phyloP scores from a whole-genome alignment of 2,329 filamentous ascomycete species.

The Xylaria sp. region DNA sequence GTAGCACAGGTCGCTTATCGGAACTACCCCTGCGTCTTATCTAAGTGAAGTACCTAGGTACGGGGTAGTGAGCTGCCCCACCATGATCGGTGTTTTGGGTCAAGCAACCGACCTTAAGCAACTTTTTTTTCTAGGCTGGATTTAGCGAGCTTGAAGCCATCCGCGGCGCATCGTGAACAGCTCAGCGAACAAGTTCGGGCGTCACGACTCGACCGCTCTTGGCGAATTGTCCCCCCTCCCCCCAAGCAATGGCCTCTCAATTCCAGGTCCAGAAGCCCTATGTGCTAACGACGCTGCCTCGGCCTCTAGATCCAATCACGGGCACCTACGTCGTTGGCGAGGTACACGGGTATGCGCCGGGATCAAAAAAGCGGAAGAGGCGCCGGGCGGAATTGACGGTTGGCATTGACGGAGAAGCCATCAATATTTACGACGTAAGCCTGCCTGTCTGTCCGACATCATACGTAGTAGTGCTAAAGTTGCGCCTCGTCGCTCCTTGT shows the following conservation, averaged over 20 bases:
- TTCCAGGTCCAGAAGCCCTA: conserved; percentile 74
- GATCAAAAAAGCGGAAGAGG: conserved; percentile 70
- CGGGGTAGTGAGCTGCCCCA: conserved; percentile 25
- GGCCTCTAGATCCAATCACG: conserved; percentile 63
- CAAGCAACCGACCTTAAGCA: conserved; percentile 34
- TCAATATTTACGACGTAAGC: conserved; percentile 71
- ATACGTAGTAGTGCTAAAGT: background rate
- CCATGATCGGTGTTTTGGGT: conserved; percentile 37
- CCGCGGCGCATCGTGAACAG: conserved; percentile 30
- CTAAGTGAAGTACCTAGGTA: background rate
- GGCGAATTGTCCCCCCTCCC: background rate
- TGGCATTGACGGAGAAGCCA: conserved; percentile 72
- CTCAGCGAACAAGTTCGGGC: conserved; percentile 2
- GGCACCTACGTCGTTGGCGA: conserved; percentile 68
- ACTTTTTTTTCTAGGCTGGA: conserved; percentile 45
- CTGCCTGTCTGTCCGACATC: conserved; percentile 16
- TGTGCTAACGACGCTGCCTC: conserved; percentile 68
- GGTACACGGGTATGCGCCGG: conserved; percentile 68
- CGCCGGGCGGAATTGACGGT: conserved; percentile 69
- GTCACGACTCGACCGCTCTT: conserved; percentile 4
- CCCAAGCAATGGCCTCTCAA: conserved; percentile 63
- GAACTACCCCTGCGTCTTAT: background rate
- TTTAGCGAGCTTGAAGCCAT: conserved; percentile 19
- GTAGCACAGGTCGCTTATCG: background rate
- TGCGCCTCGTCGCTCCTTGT: conserved; percentile 9